These are phyloP conservation scores for Vigna hirtella DNA, from an alignment of 306 rosid genomes.

Conservation along the genomic window DNA sequence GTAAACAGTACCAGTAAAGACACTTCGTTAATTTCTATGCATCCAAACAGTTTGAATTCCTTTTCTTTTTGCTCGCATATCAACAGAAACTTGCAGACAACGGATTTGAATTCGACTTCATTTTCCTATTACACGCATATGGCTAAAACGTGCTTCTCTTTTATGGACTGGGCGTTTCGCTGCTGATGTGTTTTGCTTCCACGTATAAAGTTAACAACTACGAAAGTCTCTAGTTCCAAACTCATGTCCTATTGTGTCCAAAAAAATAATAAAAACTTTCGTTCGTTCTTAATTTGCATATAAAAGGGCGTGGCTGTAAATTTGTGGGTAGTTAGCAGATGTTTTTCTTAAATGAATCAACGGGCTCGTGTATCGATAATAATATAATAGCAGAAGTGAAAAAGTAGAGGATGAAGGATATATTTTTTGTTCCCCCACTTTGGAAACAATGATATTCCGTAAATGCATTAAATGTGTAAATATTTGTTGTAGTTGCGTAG, in stretches of 20 bases:
- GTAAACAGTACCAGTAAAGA: slow-evolving; percentile 40
- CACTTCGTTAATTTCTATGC: slow-evolving; percentile 41
- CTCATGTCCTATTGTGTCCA: background rate
- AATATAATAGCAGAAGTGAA: slow-evolving; percentile 41
- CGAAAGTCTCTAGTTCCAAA: background rate
- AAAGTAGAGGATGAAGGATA: slow-evolving; percentile 22
- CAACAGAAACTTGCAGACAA: slow-evolving; percentile 25
- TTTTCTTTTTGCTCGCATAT: slow-evolving; percentile 25
- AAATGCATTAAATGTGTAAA: too few species aligned
- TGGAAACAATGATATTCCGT: too few species aligned
- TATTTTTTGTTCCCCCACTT: background rate
- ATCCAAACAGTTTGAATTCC: slow-evolving; percentile 39
- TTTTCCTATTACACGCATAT: background rate
- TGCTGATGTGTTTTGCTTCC: background rate
- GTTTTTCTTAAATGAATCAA: background rate
- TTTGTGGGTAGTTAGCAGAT: background rate
- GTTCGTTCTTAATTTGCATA: background rate
- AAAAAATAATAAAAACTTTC: background rate
- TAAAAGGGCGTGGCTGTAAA: background rate
- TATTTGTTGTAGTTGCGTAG: too few species aligned
- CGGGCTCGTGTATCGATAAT: background rate
- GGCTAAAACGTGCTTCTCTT: slow-evolving; percentile 11
- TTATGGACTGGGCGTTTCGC: background rate
- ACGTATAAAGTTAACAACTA: background rate
- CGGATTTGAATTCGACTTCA: slow-evolving; percentile 32